These are phyloP conservation scores for Pelargonium citronellum DNA, from an alignment of 441 rosid species.

Conservation along the genomic window DNA sequence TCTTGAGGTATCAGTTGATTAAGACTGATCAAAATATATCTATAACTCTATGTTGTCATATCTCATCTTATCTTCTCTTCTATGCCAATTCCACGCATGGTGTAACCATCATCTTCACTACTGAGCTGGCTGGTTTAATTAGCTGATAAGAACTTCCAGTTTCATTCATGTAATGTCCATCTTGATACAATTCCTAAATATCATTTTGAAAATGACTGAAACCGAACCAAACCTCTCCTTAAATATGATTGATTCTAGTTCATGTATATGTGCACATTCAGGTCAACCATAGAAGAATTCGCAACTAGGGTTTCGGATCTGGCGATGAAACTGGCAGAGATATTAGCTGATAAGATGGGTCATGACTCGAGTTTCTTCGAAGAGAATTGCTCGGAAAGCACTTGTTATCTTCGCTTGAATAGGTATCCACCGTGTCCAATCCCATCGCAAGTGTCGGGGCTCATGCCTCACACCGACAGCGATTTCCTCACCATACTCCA, in stretches of 20 bases:
- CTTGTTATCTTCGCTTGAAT: constrained; percentile 80
- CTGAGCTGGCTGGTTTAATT: no score
- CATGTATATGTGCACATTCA: constrained; percentile 20
- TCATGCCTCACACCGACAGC: constrained; percentile 91
- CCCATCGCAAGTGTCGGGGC: constrained; percentile 47
- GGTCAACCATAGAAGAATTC: constrained; percentile 59
- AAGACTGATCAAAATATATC: no score
- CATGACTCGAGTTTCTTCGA: constrained; percentile 42
- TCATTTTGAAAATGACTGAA: constrained; percentile 11
- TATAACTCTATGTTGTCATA: no score
- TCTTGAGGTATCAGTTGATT: no score
- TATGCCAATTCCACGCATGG: no score
- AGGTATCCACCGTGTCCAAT: constrained; percentile 76
- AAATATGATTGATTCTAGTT: neutral
- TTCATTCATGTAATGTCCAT: no score
- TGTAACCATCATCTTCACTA: no score
- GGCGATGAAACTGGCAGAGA: constrained; percentile 57
- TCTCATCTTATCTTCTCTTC: no score
- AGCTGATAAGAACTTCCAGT: no score
- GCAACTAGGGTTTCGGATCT: constrained; percentile 49
- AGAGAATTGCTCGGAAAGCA: constrained; percentile 52
- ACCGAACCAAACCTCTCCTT: neutral
- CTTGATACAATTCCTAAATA: constrained; percentile 3
- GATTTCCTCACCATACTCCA: constrained; percentile 82
- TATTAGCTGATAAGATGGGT: constrained; percentile 67